Base-by-base conservation (phyloP, 1,139 yeast genomes). In the Candida anutae region DNA sequence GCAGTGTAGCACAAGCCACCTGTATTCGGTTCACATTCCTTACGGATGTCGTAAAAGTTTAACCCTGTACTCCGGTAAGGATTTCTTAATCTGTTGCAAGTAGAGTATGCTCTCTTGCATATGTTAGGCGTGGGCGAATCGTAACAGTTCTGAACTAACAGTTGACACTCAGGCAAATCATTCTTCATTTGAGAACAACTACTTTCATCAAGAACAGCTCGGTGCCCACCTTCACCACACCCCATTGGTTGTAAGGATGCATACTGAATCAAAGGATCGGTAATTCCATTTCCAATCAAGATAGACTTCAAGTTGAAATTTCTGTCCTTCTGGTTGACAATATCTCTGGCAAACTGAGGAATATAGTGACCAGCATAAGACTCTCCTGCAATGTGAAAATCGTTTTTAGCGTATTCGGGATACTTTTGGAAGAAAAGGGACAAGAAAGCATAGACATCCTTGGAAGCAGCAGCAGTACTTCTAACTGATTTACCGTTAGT, bases 301-400 rank as follows among this genome's bases (percentile, higher is more conserved):
- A 82, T 74, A 2, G 93, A 81, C 9, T 73, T 53, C 43, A 83
- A 66, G 39, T 81, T 73, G 50, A 83, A 82, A 13, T 71, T 58
- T 35, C 81, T 68, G 46, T 77, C 83, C 13, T 74, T 74, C 48
- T 76, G 75, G 38, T 58, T 62, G 35, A 80, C 55, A 37, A 84
- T 81, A 48, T 81, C 93, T 26, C 70, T 59, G 12, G 90, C 90
- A 53, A 84, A 76, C 15, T 68, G 74, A 16, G 95, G 95, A 38
- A 83, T 75, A 51, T 83, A 83, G 53, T 82, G 94, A 24, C 94
- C 95, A 21, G 85, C 94, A 46, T 83, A 84, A 9, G 90, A 79
- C 55, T 84, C 94, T 34, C 94, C 94, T 30, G 94, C 76, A 50
- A 84, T 77, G 52, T 83, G 94, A 70, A 83, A 82, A 24, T 66